Evolutionary conservation across 164 flowering plant genomes (phyloP), one percentile per base, ranked within the genome.

Genomic region (Vitis amurensis): DNA sequence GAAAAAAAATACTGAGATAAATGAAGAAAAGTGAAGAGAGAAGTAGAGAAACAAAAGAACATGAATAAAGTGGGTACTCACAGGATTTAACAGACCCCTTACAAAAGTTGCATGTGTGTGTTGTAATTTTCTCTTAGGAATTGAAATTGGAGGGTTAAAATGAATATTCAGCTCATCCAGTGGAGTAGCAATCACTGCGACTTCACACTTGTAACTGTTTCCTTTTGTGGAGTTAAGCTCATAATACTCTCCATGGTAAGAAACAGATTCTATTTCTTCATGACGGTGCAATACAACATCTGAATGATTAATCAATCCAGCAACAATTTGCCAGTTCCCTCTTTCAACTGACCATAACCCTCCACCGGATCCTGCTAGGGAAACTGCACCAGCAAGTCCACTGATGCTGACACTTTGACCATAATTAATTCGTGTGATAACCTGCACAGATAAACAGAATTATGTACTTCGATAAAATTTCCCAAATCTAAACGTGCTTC

Each of bases 301-400:
- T 62, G 99, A 88, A 67, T 27, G 71, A 61, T 85, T 81, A n/a
- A 93, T 86, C 63, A 95, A 76, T 59, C 97, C 93, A 51, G 91
- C 86, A 68, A 93, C 94, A 77, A 95, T 85, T 81, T 91, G 96
- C 94, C 93, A 88, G 80, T 95, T 95, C 8, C 99, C 99, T 55
- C 98, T 98, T 77, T 86, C 83, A 62, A 95, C 74, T 11, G 98
- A 68, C 98, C 98, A 95, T 64, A 95, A 77, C 52, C 90, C 97
- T 64, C 85, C 92, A 19, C 89, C 94, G 31, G 93, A 87, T 55
- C 98, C 98, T 50, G 99, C 99, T 80, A 95, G 74, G 44, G 99
- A 91, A 81, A 95, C 99, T 59, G 91, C 94, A 37, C 99, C 98
- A 69, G 98, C 99, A 68, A 93, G 87, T 61, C 98, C 98, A 76